A percentile compares a stretch with the other conserved stretches of the same genome.
Conservation (phyloP, 257 asterid genomes). For the Echium plantagineum region DNA sequence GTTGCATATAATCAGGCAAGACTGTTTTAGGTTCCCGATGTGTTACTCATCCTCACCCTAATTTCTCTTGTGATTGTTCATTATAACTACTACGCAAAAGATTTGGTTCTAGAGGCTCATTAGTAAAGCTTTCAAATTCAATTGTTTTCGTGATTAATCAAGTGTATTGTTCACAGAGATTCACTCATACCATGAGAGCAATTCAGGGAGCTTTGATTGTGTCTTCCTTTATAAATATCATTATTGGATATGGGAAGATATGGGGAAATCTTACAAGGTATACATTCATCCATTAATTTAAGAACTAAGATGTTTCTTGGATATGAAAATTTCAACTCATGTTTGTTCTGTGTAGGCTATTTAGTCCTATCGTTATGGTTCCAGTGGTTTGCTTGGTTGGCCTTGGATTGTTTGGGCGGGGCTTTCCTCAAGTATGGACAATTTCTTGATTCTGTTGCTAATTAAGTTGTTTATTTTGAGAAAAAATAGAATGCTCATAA, state of each 20-base stretch:
- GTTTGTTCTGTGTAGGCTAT: conserved; percentile 31
- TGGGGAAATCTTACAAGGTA: conserved; percentile 89
- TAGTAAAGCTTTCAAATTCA: background rate
- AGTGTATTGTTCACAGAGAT: conserved; percentile 44
- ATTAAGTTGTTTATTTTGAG: conserved; percentile 1
- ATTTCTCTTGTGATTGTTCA: background rate
- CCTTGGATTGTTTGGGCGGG: conserved; percentile 78
- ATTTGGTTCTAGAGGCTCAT: background rate
- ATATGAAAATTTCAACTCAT: conserved; percentile 1
- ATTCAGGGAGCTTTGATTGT: conserved; percentile 90
- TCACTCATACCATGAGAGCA: conserved; percentile 73
- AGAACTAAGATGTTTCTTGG: background rate
- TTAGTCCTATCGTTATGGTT: conserved; percentile 72
- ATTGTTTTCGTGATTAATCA: background rate
- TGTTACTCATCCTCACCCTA: background rate
- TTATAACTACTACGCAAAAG: background rate
- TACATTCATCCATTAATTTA: conserved; percentile 4
- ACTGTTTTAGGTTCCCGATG: background rate
- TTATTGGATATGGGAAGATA: conserved; percentile 64
- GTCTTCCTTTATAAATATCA: conserved; percentile 72
- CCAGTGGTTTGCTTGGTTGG: conserved; percentile 82
- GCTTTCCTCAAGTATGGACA: conserved; percentile 70
- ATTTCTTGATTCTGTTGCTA: conserved; percentile 1
- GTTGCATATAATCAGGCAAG: background rate
- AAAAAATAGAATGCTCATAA: conserved; percentile 5